Evolutionary conservation across 2,329 filamentous ascomycete species (phyloP).

Genomic region (Pleurostoma richardsiae): DNA sequence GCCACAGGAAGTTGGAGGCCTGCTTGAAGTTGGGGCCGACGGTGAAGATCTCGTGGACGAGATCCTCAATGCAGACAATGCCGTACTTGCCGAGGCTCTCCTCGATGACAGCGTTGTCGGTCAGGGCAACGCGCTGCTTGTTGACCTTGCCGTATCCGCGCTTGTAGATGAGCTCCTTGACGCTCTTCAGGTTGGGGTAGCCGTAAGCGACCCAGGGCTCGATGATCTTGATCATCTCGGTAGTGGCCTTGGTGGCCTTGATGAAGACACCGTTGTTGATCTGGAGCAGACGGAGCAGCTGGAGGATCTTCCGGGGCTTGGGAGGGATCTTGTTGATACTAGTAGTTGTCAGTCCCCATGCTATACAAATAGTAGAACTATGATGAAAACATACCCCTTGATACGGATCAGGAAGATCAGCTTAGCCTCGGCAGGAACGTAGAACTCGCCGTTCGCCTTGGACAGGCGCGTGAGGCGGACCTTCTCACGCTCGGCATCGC

Average conservation of each 20-base stretch:
- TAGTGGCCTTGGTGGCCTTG: constrained; percentile 89
- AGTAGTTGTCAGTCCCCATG: constrained; percentile 10
- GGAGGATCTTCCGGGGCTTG: constrained; percentile 99
- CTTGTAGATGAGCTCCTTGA: constrained; percentile 99
- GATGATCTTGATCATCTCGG: constrained; percentile 96
- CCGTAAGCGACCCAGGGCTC: constrained; percentile 99
- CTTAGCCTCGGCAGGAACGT: constrained; percentile 91
- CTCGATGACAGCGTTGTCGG: constrained; percentile 97
- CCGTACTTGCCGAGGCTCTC: constrained; percentile 95
- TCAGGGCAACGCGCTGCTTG: constrained; percentile 95
- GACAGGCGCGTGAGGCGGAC: constrained; percentile 84
- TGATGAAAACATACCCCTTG: constrained; percentile 67
- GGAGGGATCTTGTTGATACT: constrained; percentile 99
- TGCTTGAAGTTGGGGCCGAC: constrained; percentile 99
- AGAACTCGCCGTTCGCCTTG: constrained; percentile 90
- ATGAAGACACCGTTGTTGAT: constrained; percentile 99
- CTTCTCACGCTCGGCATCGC: constrained; percentile 97
- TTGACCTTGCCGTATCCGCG: constrained; percentile 98
- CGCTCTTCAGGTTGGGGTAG: constrained; percentile 98
- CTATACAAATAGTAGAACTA: constrained; percentile 5
- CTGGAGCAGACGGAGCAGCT: constrained; percentile 98
- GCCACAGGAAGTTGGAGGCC: constrained; percentile 98
- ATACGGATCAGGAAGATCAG: constrained; percentile 98
- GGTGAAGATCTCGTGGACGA: constrained; percentile 98
- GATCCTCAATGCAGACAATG: constrained; percentile 98